Conservation (phyloP, 2,329 filamentous ascomycete genomes). For the Harringtonia aguacate region DNA sequence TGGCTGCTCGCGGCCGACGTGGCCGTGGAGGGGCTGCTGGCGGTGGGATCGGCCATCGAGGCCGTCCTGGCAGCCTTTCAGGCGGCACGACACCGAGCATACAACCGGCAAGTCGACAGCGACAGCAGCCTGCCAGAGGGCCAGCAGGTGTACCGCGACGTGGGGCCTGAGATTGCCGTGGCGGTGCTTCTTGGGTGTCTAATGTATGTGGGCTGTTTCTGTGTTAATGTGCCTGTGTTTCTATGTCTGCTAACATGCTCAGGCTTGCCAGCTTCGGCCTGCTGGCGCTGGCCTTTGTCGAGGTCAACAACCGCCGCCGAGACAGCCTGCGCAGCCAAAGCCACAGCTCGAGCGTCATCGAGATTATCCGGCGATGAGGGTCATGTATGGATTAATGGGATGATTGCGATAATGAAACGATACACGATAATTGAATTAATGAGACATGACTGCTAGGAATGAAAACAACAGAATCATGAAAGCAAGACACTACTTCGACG, state of each 20-base stretch:
- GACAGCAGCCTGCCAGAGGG: too few relatives aligned
- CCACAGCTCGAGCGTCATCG: conserved; percentile 11
- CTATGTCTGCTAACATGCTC: neutral
- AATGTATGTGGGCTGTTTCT: too few relatives aligned
- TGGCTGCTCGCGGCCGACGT: conserved; percentile 1
- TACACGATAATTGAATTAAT: neutral
- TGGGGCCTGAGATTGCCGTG: conserved; percentile 4
- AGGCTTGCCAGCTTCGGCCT: conserved; percentile 7
- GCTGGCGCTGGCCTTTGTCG: conserved; percentile 1
- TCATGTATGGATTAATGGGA: neutral
- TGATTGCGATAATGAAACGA: neutral
- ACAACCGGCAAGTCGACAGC: conserved; percentile 2
- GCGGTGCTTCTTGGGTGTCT: conserved; percentile 3
- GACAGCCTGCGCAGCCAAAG: neutral
- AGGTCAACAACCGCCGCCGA: conserved; percentile 1
- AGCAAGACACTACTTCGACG: neutral
- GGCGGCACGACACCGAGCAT: conserved; percentile 7
- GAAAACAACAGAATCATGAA: neutral
- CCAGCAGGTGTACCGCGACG: conserved; percentile 4
- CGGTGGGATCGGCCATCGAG: conserved; percentile 8
- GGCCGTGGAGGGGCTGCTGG: conserved; percentile 2
- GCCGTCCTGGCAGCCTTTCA: conserved; percentile 11
- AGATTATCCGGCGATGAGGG: conserved; percentile 7
- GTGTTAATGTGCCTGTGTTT: neutral
- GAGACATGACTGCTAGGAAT: neutral